phyloP scores from a whole-genome alignment of 495 filamentous ascomycete species.

The Podospora fimiseda region DNA sequence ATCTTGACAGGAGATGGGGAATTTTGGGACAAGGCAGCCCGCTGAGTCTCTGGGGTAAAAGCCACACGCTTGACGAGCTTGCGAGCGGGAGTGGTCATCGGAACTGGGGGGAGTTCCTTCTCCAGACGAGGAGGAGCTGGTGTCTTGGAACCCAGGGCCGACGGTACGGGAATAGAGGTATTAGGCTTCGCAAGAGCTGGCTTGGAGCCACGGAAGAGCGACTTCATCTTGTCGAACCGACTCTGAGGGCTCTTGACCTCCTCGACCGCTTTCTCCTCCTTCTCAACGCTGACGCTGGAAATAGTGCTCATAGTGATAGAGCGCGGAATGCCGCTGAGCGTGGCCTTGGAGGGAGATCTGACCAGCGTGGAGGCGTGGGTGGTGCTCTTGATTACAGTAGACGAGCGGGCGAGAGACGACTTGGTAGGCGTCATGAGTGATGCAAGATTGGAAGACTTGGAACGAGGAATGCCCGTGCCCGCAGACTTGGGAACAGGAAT shows the following conservation, averaged over 20 bases:
- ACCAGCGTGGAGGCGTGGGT: conserved; percentile 22
- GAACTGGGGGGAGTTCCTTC: conserved; percentile 37
- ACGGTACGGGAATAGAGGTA: conserved; percentile 34
- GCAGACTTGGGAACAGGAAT: conserved; percentile 41
- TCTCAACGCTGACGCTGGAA: conserved; percentile 9
- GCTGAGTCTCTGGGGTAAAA: conserved; percentile 43
- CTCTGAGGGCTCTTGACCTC: conserved; percentile 32
- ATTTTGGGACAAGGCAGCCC: conserved; percentile 29
- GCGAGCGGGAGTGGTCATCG: conserved; percentile 43
- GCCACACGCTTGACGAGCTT: conserved; percentile 38
- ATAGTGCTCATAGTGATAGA: conserved; percentile 36
- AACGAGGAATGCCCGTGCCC: conserved; percentile 31
- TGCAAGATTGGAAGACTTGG: conserved; percentile 38
- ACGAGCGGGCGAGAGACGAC: conserved; percentile 61
- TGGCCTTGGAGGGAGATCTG: conserved; percentile 32
- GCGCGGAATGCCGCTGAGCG: conserved; percentile 25
- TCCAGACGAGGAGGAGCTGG: conserved; percentile 36
- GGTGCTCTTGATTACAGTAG: conserved; percentile 54
- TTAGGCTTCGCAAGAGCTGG: conserved; percentile 29
- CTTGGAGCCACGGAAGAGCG: conserved; percentile 41
- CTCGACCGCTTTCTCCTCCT: conserved; percentile 13
- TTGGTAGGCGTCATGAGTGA: conserved; percentile 73
- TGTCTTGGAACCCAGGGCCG: conserved; percentile 33
- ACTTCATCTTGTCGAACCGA: conserved; percentile 45
- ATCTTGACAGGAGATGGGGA: conserved; percentile 48